A percentile compares a stretch with the other conserved stretches of the same genome.
phyloP scores from a whole-genome alignment of 306 rosid genomes.

The Phaseolus lunatus region DNA sequence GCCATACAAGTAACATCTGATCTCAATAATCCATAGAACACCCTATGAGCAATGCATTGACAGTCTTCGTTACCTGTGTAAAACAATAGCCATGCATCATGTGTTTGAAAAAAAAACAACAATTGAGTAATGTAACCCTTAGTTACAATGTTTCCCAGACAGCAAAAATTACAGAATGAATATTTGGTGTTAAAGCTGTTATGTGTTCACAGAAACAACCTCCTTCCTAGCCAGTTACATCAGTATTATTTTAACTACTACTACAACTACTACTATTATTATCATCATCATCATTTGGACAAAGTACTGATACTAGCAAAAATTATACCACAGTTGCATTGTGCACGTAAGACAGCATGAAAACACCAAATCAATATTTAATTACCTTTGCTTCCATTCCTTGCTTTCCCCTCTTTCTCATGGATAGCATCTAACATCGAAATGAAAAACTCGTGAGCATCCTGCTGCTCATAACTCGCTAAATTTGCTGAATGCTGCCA shows the following conservation, averaged over 20 bases:
- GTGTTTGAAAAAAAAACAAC: constrained; percentile 36
- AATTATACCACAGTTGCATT: background rate
- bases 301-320: background rate
- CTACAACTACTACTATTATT: no score
- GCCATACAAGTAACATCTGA: constrained; percentile 93
- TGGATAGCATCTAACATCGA: constrained; percentile 91
- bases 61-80: constrained; percentile 72
- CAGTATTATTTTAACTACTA: background rate
- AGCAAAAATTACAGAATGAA: constrained; percentile 22
- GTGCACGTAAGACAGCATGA: constrained; percentile 14
- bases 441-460: constrained; percentile 98
- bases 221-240: constrained; percentile 4
- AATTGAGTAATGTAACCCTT: constrained; percentile 18
- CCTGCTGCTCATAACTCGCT: constrained; percentile 96
- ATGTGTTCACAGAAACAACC: constrained; percentile 25
- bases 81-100: constrained; percentile 41
- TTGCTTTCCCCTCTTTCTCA: constrained; percentile 73
- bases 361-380: constrained; percentile 21
- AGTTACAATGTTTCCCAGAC: constrained; percentile 4
- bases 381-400: constrained; percentile 71
- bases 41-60: constrained; percentile 85
- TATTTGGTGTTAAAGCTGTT: constrained; percentile 8
- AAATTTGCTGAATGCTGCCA: constrained; percentile 95
- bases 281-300: background rate
- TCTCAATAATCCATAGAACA: constrained; percentile 80